Evolutionary conservation across 208 protist genomes (phyloP), one percentile per base, ranked within the genome.

Genomic region (Wallacemonas rigidus): DNA sequence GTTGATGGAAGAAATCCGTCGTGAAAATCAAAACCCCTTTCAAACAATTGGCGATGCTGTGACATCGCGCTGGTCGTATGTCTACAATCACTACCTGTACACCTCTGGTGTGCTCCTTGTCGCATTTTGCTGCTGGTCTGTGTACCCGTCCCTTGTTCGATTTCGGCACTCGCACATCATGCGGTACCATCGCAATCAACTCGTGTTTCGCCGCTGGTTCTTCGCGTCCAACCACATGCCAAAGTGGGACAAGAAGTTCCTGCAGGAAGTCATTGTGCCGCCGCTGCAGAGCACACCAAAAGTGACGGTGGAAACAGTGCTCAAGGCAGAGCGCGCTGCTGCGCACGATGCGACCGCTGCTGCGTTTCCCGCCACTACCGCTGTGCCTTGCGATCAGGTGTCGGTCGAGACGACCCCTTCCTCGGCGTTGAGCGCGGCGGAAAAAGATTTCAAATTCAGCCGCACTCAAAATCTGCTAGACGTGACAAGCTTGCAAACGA

Each of bases 181-280:
- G 17, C 89, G 89, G 38, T 94, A 92, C 61, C 79, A 78, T 38
- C 81, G 82, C 12, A 68, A 44, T 14, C 89, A 94, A 57, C 65
- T 78, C 11, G 77, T 77, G 17, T 83, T 89, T 35, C 80, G 86
- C 11, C 77, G 85, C 5, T 81, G 82, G 67, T 76, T 91, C 58
- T 94, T 94, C 60, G 71, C 69, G 26, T 90, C 89, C 1, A 71
- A 81, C 15, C 83, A 94, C 69, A 88, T 94, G 61, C 86, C 89
- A 3, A 94, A 89, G 65, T 92, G 86, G 86, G 75, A 89, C 56
- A 89, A 90, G 69, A 86, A 84, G 61, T 81, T 90, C 54, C 65
- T 91, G 12, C 83, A 90, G 60, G 81, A 85, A 38, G 44, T 91
- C 9, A 79, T 88, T 38, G 61, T 93, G 3, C 88, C 88, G 0